Base-by-base conservation (phyloP, 108 stramenopile genomes). In the Bacterosira constricta region DNA sequence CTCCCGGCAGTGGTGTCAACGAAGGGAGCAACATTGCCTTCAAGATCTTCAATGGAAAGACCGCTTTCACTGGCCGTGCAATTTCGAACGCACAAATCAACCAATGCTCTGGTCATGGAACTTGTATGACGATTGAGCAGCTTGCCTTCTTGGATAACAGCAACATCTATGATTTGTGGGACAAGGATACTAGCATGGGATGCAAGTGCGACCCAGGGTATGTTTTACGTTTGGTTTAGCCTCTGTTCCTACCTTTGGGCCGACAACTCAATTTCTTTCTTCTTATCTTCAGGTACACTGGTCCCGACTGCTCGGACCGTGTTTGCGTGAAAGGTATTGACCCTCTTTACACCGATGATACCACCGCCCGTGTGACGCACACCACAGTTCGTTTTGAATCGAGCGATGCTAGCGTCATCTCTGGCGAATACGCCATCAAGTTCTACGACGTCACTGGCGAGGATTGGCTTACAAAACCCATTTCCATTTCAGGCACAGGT, bases 191-290 rank as follows among this genome's bases (percentile, higher is more conserved):
- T 20, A 78, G 81, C 39, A 83, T 90, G 79, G 87, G 81, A 45
- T 90, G 89, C 73, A 79, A 81, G 64, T 90, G 89, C 61, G 89
- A 90, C 50, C 50, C 84, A 45, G 89, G 89, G 65, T 77, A 70
- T 34, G 75, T 77, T 18, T 25, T 63, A n/a, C 44, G 62, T 27
- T 32, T 46, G 42, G 21, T 26, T 20, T 1, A 17, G 8, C 38
- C 13, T 63, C 20, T 34, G 2, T 17, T 20, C 21, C 55, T n/a
- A n/a, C n/a, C n/a, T n/a, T n/a, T n/a, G n/a, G n/a, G n/a, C 41
- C n/a, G 46, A 0, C 50, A 36, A 9, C 23, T 66, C 54, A 41
- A 29, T 18, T 62, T 51, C n/a, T 18, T 38, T 27, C 30, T 20
- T 31, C 34, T 13, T 51, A 2, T 0, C 20, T 25, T 35, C 13